These are phyloP conservation scores for Colletotrichum euphorbiae DNA, from an alignment of 2,329 filamentous ascomycete genomes.

Conservation along the genomic window DNA sequence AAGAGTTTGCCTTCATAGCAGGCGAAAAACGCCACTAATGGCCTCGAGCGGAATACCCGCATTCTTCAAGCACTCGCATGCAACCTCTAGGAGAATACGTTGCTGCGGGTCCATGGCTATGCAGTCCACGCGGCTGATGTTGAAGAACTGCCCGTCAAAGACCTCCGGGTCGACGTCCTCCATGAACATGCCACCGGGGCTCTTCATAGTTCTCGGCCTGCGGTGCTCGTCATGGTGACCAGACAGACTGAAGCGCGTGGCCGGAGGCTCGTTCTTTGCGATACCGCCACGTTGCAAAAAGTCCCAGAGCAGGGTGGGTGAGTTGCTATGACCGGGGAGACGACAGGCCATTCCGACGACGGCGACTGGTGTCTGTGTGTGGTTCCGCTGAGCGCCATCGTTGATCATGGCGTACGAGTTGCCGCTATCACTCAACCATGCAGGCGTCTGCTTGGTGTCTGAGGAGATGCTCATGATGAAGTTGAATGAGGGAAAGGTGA, in stretches of 20 bases:
- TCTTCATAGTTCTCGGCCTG: slow-evolving; percentile 51
- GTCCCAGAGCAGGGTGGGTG: slow-evolving; percentile 52
- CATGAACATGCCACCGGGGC: slow-evolving; percentile 52
- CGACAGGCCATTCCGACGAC: slow-evolving; percentile 57
- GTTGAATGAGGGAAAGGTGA: neutral
- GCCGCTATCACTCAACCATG: neutral
- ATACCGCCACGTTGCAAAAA: slow-evolving; percentile 48
- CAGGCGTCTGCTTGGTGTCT: neutral
- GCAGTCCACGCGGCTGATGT: slow-evolving; percentile 60
- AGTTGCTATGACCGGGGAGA: slow-evolving; percentile 52
- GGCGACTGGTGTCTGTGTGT: slow-evolving; percentile 49
- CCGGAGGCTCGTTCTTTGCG: slow-evolving; percentile 46
- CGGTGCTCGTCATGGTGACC: slow-evolving; percentile 51
- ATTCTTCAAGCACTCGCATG: slow-evolving; percentile 45
- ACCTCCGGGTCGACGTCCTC: slow-evolving; percentile 30
- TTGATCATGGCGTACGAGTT: slow-evolving; percentile 13
- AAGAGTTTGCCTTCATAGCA: too few species aligned
- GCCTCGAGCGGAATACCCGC: neutral
- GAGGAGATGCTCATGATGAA: neutral
- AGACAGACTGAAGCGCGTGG: slow-evolving; percentile 48
- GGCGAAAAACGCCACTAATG: neutral
- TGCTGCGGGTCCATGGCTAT: slow-evolving; percentile 66
- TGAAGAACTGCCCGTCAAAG: slow-evolving; percentile 51
- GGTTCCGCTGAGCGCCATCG: neutral
- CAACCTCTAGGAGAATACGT: slow-evolving; percentile 55